These are phyloP conservation scores for Picochlorum sp. DNA, from an alignment of 139 green algal genomes.

Conservation along the genomic window DNA sequence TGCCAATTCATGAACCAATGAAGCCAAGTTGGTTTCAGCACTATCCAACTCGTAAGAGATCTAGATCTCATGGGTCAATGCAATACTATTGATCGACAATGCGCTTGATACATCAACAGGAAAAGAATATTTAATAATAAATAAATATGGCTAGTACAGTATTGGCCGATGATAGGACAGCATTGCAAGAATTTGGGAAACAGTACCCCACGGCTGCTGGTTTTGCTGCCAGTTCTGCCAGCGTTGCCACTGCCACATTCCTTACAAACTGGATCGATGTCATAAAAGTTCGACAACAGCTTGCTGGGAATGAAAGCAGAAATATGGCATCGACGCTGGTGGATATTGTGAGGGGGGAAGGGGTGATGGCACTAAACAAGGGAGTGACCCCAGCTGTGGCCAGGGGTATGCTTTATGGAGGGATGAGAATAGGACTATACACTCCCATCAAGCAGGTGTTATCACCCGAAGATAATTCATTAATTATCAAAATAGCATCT, in stretches of 20 bases:
- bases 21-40: too few species aligned
- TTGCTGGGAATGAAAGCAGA: constrained; percentile 19
- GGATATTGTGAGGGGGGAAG: constrained; percentile 43
- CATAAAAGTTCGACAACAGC: constrained; percentile 67
- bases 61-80: too few species aligned
- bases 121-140: neutral
- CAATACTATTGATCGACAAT: too few species aligned
- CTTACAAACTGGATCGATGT: constrained; percentile 40
- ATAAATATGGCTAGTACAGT: neutral
- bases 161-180: neutral
- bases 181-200: constrained; percentile 1
- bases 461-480: neutral
- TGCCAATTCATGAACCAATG: too few species aligned
- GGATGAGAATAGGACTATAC: constrained; percentile 73
- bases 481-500: constrained; percentile 23
- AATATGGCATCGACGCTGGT: constrained; percentile 43
- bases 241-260: constrained; percentile 20
- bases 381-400: constrained; percentile 45
- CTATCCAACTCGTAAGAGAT: too few species aligned
- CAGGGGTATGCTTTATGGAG: constrained; percentile 60
- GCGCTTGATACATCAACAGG: neutral
- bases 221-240: constrained; percentile 15
- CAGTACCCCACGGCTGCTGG: constrained; percentile 10
- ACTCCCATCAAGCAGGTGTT: constrained; percentile 50
- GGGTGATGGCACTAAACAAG: constrained; percentile 44